Evolutionary conservation across 2,329 filamentous ascomycete genomes (phyloP), one percentile per base, ranked within the genome.

Genomic region (Calonectria ilicicola): DNA sequence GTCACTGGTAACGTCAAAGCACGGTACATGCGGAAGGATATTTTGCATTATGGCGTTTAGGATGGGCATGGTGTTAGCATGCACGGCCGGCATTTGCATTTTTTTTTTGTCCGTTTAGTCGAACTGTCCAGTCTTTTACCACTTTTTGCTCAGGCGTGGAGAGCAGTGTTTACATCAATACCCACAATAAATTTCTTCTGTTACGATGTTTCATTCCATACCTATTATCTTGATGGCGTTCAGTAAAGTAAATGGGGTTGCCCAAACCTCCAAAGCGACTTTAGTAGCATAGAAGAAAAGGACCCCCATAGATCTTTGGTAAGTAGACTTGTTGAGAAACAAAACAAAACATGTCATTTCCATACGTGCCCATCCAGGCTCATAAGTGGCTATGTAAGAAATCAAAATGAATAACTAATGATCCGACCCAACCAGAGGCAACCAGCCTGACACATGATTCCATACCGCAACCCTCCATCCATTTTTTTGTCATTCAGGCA

Each of bases 401-500:
- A 32, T 32, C 29, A 32, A 32, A 32, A 32, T 32, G 9, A 32
- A 5, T 32, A 32, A 32, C 29, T 9, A 32, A 32, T 32, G 29
- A 32, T 32, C 29, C 29, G 5, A 32, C 29, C 29, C 29, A 32
- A 32, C 29, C 29, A 9, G 29, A 32, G 9, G 29, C 29, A 32
- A 9, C 29, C 5, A 32, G 29, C 29, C 29, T 5, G 9, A 9
- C 29, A 32, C 5, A 32, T 32, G 9, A 32, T 2, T 32, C 29
- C 29, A 32, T 32, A 5, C 29, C 5, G 29, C 29, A 9, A 9
- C 29, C 29, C 9, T 32, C 9, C 5, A 32, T 32, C 5, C 9
- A 17, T 65, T 77, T 91, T 91, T 26, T 81, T n/a, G 17, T 40
- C 47, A 49, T 27, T 93, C 27, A 82, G 82, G 32, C n/a, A 29